phyloP scores from a whole-genome alignment of 148 eudicot species.

The Amaranthus cruentus region DNA sequence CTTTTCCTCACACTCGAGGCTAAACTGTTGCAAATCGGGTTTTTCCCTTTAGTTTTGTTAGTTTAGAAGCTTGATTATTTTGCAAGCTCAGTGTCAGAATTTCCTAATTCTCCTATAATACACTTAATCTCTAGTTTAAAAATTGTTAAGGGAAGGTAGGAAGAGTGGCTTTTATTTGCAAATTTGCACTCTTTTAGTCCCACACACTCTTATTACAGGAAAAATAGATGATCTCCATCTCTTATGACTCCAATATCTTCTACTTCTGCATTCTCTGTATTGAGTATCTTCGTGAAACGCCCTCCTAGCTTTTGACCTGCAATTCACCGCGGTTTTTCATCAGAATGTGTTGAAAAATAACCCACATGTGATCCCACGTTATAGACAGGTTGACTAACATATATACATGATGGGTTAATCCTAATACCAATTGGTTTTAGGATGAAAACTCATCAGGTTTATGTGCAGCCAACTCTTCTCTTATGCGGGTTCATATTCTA shows the following conservation, averaged over 20 bases:
- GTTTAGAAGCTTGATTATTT: background rate
- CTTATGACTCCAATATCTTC: constrained; percentile 63
- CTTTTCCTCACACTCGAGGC: no score
- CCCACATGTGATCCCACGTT: no score
- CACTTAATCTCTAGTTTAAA: background rate
- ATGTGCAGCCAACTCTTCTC: no score
- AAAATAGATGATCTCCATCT: constrained; percentile 79
- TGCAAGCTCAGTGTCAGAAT: background rate
- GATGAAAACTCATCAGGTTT: no score
- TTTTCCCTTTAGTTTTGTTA: constrained; percentile 8
- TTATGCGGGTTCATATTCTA: no score
- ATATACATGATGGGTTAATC: no score
- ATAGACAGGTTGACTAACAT: no score
- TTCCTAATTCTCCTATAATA: background rate
- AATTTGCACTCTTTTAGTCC: constrained; percentile 7
- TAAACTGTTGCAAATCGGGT: background rate
- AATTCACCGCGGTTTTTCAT: constrained; percentile 23
- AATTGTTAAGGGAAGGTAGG: background rate
- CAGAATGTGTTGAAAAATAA: background rate
- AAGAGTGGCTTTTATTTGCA: constrained; percentile 15
- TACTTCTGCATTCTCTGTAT: constrained; percentile 64
- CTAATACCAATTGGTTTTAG: no score
- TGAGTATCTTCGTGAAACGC: constrained; percentile 43
- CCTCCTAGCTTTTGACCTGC: constrained; percentile 71
- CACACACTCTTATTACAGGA: constrained; percentile 23